Base-by-base conservation (phyloP, 768 basidiomycete genomes). In the Fomitopsis pulvina region DNA sequence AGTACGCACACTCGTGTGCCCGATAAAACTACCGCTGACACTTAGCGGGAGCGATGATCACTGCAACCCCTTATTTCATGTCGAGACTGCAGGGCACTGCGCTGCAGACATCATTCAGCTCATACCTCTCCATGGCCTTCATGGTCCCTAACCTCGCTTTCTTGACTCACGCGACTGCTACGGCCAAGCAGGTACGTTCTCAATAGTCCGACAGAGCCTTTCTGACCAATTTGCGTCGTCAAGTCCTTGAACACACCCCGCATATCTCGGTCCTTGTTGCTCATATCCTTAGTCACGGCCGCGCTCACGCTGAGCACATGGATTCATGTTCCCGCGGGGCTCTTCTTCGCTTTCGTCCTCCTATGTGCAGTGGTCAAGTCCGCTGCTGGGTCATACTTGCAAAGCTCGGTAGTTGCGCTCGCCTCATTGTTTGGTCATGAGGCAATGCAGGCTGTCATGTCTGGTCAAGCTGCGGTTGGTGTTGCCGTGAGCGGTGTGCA, bases 381-480 rank as follows among this genome's bases (percentile, higher is more conserved):
- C 3, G 68, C 71, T 18, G 72, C 79, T 0, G 85, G 84, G 0
- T 78, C 85, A 7, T 93, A 86, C 61, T 75, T 93, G 18, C 87
- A 87, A 57, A 86, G 83, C 0, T 76, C 90, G 10, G 74, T 86
- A 38, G 77, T 89, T 26, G 89, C 86, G 0, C 76, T 89, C n/a
- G 88, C 90, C 2, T 82, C 89, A 0, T 68, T 91, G 3, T 87
- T 92, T 56, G 92, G 92, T 0, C 76, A 81, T 2, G 64, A 73
- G 6, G 81, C 81, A 11, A 76, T 93, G 45, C 86, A 92, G 63
- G 72, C 79, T 22, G 71, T 87, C 62, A 78, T 93, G 74, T 80
- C 89, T 2, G 92, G 90, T 10, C 89, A 93, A 66, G 92, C 87
- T 0, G 88, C 86, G 0, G 79, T 92, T 1, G 92, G 83, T 0